phyloP scores from a whole-genome alignment of 345 rosid genomes.

The Adansonia digitata region DNA sequence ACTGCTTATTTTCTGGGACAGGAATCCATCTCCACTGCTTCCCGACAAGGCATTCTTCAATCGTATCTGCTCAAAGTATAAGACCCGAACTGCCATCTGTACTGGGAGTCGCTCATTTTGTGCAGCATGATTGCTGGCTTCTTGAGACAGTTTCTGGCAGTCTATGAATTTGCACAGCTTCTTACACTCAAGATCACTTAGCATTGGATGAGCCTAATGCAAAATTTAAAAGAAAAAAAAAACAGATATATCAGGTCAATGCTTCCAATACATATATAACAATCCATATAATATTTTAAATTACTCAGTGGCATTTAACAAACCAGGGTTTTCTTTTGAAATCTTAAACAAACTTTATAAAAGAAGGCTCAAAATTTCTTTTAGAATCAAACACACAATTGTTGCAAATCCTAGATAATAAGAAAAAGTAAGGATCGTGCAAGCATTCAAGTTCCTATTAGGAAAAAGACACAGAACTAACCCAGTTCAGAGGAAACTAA shows the following conservation, averaged over 20 bases:
- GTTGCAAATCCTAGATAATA: no score
- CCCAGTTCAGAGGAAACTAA: no score
- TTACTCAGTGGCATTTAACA: not conserved
- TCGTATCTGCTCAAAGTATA: slow-evolving; percentile 62
- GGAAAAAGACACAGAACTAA: no score
- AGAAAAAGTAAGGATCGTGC: not conserved
- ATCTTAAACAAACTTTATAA: not conserved
- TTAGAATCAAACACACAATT: no score
- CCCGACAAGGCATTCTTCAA: slow-evolving; percentile 59
- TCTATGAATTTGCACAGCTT: slow-evolving; percentile 65
- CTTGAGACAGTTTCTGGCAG: slow-evolving; percentile 58
- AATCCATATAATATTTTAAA: no score
- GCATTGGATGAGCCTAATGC: slow-evolving; percentile 57
- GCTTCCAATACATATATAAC: not conserved
- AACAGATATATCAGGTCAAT: not conserved
- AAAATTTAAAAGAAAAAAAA: not conserved
- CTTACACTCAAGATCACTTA: slow-evolving; percentile 58
- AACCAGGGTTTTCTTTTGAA: no score
- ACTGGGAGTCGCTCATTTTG: slow-evolving; percentile 60
- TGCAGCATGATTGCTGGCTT: slow-evolving; percentile 55
- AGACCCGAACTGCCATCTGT: slow-evolving; percentile 57
- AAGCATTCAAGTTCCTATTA: not conserved
- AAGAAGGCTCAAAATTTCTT: not conserved
- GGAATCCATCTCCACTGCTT: slow-evolving; percentile 58
- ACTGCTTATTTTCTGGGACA: slow-evolving; percentile 68